Evolutionary conservation across 371 early-diverging fungal species (phyloP), one percentile per base, ranked within the genome.

Genomic region (Apophysomyces elegans): DNA sequence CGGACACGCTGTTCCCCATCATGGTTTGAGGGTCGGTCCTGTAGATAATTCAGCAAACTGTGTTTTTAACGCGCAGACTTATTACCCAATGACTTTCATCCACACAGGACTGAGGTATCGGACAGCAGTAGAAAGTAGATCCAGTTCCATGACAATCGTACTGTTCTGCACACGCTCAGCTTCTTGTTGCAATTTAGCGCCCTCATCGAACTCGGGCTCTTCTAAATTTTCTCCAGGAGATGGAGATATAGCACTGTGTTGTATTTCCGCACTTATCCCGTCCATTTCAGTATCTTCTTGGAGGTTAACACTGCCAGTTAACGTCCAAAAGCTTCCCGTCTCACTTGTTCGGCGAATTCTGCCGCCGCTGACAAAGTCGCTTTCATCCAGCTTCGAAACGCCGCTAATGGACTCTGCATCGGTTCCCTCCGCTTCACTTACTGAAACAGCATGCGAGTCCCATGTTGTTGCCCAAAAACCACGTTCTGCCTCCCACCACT

Each of bases 81-180:
- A 21, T 73, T 79, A 88, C 89, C 87, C 89, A 56, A 86, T 71
- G 1, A 88, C 77, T 58, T 80, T 75, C 14, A 76, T 66, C 88
- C 88, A 88, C 35, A 84, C 80, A 14, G 88, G 88, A 62, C 87
- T 87, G 8, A 88, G 74, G 68, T 88, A 88, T 37, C 80, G 79
- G 4, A 89, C 76, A 13, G 65, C 37, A 21, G 75, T 69, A 2
- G 80, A 77, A 18, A 71, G 68, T 16, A 89, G 71, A 56, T 77
- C 81, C 1, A 89, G 74, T 38, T 89, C 89, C 79, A 87, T 84
- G 63, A 89, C 84, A 60, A 89, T 73, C 4, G 85, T 88, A 36
- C 77, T 80, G 43, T 77, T 85, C 59, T 89, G 87, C 37, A 85
- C 84, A 44, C 74, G 73, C 61, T 86, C 81, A 1, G 85, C 84